Percentiles rank a stretch among this genome's conserved stretches.
These are phyloP conservation scores for Yamadazyma nakazawae DNA, from an alignment of 805 yeast species.

Conservation along the genomic window DNA sequence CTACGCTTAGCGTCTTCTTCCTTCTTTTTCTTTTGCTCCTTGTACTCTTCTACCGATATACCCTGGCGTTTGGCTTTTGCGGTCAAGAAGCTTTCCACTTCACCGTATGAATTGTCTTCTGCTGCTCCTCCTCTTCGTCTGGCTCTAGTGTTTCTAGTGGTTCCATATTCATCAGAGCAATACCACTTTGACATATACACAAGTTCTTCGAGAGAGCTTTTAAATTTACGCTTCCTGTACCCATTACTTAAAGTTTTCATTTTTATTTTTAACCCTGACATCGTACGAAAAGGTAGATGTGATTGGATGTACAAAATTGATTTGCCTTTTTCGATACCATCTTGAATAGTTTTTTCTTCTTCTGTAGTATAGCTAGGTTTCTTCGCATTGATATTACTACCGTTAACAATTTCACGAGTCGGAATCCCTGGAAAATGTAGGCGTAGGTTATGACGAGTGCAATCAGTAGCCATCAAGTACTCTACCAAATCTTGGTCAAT, in stretches of 20 bases:
- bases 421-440: conserved; percentile 13
- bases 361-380: conserved; percentile 14
- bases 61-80: background rate
- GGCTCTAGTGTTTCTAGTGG: conserved; percentile 1
- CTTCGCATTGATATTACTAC: conserved; percentile 17
- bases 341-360: conserved; percentile 14
- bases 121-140: background rate
- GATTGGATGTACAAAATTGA: conserved; percentile 21
- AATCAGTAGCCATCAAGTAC: conserved; percentile 7
- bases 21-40: conserved; percentile 1
- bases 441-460: conserved; percentile 9
- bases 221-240: conserved; percentile 26
- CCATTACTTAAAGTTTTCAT: background rate
- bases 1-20: background rate
- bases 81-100: background rate
- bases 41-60: conserved; percentile 5
- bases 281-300: conserved; percentile 14
- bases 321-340: conserved; percentile 6
- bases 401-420: conserved; percentile 19
- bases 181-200: conserved; percentile 42
- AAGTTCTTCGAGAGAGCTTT: conserved; percentile 27
- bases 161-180: conserved; percentile 16
- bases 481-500: conserved; percentile 9
- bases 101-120: background rate
- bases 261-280: background rate